Evolutionary conservation across 2,329 filamentous ascomycete genomes (phyloP).

Genomic region (Colletotrichum truncatum): DNA sequence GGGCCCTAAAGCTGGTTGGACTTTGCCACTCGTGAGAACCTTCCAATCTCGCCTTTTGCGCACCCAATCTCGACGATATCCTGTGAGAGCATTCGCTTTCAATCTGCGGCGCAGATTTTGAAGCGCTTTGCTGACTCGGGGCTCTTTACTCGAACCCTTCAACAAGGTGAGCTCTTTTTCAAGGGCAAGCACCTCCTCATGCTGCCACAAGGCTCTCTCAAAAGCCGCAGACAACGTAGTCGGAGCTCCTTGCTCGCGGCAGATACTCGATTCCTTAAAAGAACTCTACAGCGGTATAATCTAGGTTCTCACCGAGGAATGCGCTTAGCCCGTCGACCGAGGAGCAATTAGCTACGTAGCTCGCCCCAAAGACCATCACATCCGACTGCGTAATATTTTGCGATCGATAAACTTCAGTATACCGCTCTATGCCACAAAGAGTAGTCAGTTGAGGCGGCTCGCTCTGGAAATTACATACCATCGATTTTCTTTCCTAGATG

Average conservation of each 20-base stretch:
- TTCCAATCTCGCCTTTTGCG: neutral
- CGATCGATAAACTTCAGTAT: neutral
- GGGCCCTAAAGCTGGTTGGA: neutral
- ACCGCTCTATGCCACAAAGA: too few species aligned
- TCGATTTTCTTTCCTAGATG: neutral
- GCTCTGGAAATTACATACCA: too few species aligned
- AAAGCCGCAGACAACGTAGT: neutral
- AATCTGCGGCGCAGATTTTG: neutral
- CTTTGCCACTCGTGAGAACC: neutral
- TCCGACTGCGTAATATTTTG: neutral
- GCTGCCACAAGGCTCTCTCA: neutral
- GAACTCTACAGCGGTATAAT: neutral
- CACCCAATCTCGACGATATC: neutral
- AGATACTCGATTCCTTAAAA: neutral
- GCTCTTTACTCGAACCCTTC: neutral
- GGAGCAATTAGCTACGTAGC: neutral
- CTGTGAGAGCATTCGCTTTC: neutral
- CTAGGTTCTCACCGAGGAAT: neutral
- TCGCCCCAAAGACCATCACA: neutral
- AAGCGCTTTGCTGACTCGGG: neutral
- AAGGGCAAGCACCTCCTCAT: neutral
- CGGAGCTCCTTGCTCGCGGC: neutral
- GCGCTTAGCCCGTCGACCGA: neutral
- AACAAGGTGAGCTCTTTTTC: neutral
- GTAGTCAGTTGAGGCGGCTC: too few species aligned